phyloP scores from a whole-genome alignment of 371 early-diverging fungal genomes.

The Paraphysoderma sedebokerense region DNA sequence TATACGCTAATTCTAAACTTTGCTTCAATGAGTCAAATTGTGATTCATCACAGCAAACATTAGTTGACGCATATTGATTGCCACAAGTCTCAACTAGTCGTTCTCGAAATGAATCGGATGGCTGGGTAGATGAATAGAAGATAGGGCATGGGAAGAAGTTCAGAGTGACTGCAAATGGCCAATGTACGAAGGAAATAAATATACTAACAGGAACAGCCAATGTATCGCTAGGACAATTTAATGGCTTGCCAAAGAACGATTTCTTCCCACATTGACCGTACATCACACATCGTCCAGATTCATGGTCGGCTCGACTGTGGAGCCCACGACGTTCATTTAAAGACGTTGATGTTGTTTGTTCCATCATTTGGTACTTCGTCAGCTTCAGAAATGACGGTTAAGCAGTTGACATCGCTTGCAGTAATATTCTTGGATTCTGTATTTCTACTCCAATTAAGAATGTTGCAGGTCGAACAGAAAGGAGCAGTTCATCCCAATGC shows the following conservation, averaged over 20 bases:
- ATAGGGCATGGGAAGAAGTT: not conserved
- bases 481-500: no score
- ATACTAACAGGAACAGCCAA: no score
- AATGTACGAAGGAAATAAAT: not conserved
- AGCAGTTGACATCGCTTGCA: no score
- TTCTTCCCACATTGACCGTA: conserved; percentile 2
- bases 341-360: no score
- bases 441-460: no score
- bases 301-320: not conserved
- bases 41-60: conserved; percentile 38
- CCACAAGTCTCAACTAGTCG: conserved; percentile 41
- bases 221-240: conserved; percentile 3
- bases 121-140: not conserved
- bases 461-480: no score
- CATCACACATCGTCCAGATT: conserved; percentile 7
- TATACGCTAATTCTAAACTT: conserved; percentile 34
- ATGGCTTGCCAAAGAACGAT: conserved; percentile 1
- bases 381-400: no score
- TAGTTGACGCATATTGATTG: conserved; percentile 22
- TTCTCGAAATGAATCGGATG: conserved; percentile 16
- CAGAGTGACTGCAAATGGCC: not conserved
- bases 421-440: no score
- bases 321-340: no score
- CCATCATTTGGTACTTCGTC: no score
- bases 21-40: conserved; percentile 31